A percentile compares a stretch with the other conserved stretches of the same genome.
Evolutionary conservation across 148 eudicot species (phyloP).

Genomic region (Rhododendron ferrugineum): DNA sequence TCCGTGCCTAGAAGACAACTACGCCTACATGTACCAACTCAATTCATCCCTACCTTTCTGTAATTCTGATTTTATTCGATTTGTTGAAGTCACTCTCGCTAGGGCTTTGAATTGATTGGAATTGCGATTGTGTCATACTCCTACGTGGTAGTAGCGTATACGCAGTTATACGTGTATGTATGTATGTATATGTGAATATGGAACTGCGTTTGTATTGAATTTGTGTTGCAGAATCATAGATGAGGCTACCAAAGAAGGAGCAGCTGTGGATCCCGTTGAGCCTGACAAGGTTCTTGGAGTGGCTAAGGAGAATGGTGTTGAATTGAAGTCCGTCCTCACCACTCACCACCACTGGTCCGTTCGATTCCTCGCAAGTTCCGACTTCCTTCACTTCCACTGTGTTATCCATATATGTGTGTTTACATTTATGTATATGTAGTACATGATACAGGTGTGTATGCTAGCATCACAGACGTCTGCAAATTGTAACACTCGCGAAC

Average conservation of each 20-base stretch:
- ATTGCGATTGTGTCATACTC: neutral
- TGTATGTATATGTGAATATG: neutral
- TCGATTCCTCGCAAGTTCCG: neutral
- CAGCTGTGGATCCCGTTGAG: slow-evolving; percentile 89
- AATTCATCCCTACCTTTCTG: neutral
- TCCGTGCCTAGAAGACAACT: slow-evolving; percentile 84
- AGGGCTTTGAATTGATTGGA: neutral
- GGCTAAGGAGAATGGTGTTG: slow-evolving; percentile 48
- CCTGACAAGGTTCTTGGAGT: slow-evolving; percentile 76
- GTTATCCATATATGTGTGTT: too few species aligned
- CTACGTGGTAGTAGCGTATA: too few species aligned
- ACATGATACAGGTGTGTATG: neutral
- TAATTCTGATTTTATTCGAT: neutral
- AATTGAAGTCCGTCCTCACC: slow-evolving; percentile 68
- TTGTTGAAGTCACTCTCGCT: neutral
- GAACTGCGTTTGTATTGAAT: neutral
- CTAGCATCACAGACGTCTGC: neutral
- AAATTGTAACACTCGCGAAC: neutral
- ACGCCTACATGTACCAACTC: slow-evolving; percentile 59
- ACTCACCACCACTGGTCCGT: slow-evolving; percentile 90
- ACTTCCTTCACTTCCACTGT: neutral
- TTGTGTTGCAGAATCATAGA: slow-evolving; percentile 58
- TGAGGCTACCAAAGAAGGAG: slow-evolving; percentile 67
- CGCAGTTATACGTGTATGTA: neutral
- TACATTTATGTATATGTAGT: neutral